Evolutionary conservation across 441 rosid genomes (phyloP).

Genomic region (Dalechampia spathulata): DNA sequence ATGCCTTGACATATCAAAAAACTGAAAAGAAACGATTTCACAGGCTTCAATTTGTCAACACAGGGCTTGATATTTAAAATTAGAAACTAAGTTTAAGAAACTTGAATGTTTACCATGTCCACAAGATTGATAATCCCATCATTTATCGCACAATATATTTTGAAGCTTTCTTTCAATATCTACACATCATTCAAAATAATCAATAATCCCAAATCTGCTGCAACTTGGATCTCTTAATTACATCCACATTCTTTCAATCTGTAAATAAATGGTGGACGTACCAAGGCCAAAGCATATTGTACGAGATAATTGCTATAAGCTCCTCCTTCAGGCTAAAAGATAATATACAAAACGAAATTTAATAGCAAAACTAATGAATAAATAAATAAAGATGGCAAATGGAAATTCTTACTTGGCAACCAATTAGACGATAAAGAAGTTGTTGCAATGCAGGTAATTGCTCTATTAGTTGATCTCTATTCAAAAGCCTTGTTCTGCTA

Average conservation of each 20-base stretch:
- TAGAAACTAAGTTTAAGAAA: too few relatives aligned
- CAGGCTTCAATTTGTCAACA: too few relatives aligned
- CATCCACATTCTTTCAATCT: too few relatives aligned
- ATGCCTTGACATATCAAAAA: slow-evolving; percentile 82
- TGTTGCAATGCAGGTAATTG: slow-evolving; percentile 78
- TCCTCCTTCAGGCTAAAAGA: slow-evolving; percentile 70
- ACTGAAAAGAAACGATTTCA: slow-evolving; percentile 36
- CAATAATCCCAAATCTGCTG: not conserved
- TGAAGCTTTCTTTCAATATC: slow-evolving; percentile 89
- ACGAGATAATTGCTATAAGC: slow-evolving; percentile 63
- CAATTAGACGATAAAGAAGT: slow-evolving; percentile 62
- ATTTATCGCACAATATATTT: slow-evolving; percentile 78
- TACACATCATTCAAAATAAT: not conserved
- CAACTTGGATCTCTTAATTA: too few relatives aligned
- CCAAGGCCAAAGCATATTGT: slow-evolving; percentile 84
- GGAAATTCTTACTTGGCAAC: slow-evolving; percentile 40
- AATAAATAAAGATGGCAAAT: too few relatives aligned
- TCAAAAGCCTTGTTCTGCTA: slow-evolving; percentile 49
- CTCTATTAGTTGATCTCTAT: slow-evolving; percentile 41
- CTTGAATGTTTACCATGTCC: slow-evolving; percentile 53
- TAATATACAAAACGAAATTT: not conserved
- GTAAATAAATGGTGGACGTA: slow-evolving; percentile 19
- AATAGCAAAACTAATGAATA: not conserved
- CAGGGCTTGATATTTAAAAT: too few relatives aligned
- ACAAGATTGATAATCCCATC: slow-evolving; percentile 90